phyloP scores from a whole-genome alignment of 2,329 filamentous ascomycete genomes.

The Dryadomyces quercus-mongolicae region DNA sequence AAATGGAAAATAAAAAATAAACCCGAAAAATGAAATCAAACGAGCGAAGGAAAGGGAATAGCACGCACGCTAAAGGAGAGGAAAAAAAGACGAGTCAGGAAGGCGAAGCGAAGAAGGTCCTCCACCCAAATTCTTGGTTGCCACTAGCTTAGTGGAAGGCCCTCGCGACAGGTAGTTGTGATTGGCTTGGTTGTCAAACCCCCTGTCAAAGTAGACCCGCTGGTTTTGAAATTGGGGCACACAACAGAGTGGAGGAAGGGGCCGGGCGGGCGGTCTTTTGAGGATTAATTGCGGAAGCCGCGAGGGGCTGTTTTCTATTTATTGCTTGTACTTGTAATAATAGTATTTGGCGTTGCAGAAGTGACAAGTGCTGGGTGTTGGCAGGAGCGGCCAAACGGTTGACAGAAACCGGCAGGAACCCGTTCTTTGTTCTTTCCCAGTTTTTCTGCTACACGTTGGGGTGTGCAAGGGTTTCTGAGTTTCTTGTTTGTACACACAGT shows the following conservation, averaged over 20 bases:
- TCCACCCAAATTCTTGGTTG: neutral
- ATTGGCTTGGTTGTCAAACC: neutral
- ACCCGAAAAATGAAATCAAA: neutral
- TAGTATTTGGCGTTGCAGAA: no score
- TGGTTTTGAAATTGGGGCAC: neutral
- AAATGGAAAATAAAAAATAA: neutral
- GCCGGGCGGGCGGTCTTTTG: no score
- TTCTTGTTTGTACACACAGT: no score
- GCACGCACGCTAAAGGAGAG: neutral
- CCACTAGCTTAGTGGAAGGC: neutral
- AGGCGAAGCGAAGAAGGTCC: neutral
- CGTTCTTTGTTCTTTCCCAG: no score
- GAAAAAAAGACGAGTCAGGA: neutral
- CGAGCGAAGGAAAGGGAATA: neutral
- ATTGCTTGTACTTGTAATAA: no score
- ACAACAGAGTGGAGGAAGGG: no score
- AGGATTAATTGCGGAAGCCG: no score
- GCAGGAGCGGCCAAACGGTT: neutral
- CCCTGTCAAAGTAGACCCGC: neutral
- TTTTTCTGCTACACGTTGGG: no score
- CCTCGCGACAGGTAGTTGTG: neutral
- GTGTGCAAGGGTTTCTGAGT: no score
- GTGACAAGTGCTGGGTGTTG: no score
- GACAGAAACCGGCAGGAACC: no score
- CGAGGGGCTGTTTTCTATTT: no score